These are phyloP conservation scores for Penicillium egyptiacum DNA, from an alignment of 495 filamentous ascomycete genomes.

Conservation along the genomic window DNA sequence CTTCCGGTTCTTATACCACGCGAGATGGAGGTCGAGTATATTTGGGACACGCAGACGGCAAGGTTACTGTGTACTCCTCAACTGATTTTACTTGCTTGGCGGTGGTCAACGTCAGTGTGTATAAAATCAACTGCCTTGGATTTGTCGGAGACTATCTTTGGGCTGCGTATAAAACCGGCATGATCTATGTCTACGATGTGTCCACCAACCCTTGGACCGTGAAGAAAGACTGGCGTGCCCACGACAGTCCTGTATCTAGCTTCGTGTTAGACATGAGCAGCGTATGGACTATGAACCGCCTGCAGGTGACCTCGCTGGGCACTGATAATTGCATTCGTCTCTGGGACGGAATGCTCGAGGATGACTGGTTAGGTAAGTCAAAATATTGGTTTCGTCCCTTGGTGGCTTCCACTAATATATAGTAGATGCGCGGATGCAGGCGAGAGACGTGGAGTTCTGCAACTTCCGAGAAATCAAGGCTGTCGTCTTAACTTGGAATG, in stretches of 20 bases:
- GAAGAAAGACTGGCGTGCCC: conserved; percentile 92
- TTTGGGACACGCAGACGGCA: conserved; percentile 91
- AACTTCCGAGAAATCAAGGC: conserved; percentile 76
- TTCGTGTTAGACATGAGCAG: conserved; percentile 78
- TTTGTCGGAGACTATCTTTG: conserved; percentile 85
- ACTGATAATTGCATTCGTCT: conserved; percentile 79
- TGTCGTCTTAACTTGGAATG: conserved; percentile 91
- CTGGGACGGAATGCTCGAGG: conserved; percentile 92
- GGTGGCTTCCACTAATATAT: conserved; percentile 28
- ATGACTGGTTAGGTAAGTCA: conserved; percentile 80
- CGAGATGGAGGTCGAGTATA: conserved; percentile 78
- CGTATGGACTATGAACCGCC: conserved; percentile 80
- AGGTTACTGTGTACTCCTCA: conserved; percentile 86
- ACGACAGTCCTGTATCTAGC: conserved; percentile 74
- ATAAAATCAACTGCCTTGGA: conserved; percentile 89
- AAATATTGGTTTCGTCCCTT: not conserved
- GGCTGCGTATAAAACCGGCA: conserved; percentile 95
- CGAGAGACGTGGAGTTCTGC: conserved; percentile 76
- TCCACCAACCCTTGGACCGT: conserved; percentile 78
- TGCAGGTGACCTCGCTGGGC: conserved; percentile 86
- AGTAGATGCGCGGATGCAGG: conserved; percentile 79
- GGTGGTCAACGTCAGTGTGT: conserved; percentile 81
- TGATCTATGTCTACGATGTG: conserved; percentile 90
- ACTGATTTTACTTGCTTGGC: conserved; percentile 70
- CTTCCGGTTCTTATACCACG: conserved; percentile 73